phyloP scores from a whole-genome alignment of 257 asterid species.

The Knoxia roxburghii region DNA sequence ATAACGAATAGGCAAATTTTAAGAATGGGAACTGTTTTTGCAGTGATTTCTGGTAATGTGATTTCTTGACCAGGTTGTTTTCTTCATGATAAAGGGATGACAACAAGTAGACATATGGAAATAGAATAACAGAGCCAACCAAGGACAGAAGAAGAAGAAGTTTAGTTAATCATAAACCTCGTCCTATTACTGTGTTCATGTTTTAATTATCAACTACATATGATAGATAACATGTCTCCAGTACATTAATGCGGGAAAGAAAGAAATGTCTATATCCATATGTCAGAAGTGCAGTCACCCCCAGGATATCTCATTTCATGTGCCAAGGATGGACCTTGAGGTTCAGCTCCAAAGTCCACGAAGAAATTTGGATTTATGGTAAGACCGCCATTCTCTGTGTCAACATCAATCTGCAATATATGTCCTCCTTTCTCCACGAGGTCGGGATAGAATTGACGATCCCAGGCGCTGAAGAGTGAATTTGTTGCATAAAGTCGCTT shows the following conservation, averaged over 20 bases:
- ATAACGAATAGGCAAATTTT: constrained; percentile 47
- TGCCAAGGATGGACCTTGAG: constrained; percentile 88
- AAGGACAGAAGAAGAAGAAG: too few species aligned
- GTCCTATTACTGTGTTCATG: too few species aligned
- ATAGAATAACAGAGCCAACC: too few species aligned
- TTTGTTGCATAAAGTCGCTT: constrained; percentile 79
- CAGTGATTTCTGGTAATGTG: constrained; percentile 51
- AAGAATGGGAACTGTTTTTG: constrained; percentile 62
- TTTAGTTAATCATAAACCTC: too few species aligned
- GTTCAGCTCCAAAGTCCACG: constrained; percentile 82
- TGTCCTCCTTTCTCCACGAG: constrained; percentile 72
- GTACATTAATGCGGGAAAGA: background rate
- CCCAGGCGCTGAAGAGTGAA: constrained; percentile 93
- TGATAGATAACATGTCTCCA: background rate
- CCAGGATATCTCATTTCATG: constrained; percentile 99
- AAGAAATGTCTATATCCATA: constrained; percentile 49
- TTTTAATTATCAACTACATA: background rate
- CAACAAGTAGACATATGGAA: background rate
- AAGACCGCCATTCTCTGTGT: constrained; percentile 76
- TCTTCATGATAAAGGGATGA: background rate
- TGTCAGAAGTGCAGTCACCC: constrained; percentile 98
- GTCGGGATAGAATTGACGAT: constrained; percentile 83
- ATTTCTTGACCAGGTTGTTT: background rate
- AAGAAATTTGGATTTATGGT: constrained; percentile 57
- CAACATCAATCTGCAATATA: constrained; percentile 76